These are phyloP conservation scores for Pseudonitzschia delicatissima DNA, from an alignment of 108 stramenopile species.

Conservation along the genomic window DNA sequence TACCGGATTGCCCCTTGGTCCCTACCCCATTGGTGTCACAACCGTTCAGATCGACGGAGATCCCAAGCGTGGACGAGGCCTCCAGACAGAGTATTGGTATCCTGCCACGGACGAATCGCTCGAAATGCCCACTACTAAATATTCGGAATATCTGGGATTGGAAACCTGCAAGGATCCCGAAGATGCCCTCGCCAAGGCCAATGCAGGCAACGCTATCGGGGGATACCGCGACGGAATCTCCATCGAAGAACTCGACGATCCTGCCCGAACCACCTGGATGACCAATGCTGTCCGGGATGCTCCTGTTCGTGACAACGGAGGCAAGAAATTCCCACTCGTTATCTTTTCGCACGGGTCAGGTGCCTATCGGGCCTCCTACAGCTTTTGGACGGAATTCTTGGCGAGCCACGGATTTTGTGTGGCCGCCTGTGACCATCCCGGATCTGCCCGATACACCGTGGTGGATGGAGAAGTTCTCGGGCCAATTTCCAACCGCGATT, in stretches of 20 bases:
- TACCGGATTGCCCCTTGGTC: background rate
- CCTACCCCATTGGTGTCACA: conserved; percentile 4
- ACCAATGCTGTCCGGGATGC: conserved; percentile 2
- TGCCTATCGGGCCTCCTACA: conserved; percentile 3
- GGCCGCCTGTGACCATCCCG: conserved; percentile 12
- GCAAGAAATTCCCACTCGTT: background rate
- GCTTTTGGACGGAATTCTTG: conserved; percentile 6
- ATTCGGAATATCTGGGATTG: background rate
- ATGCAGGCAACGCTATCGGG: background rate
- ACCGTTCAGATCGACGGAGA: conserved; percentile 2
- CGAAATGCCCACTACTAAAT: background rate
- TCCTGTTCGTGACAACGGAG: background rate
- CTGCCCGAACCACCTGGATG: background rate
- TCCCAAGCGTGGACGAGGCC: background rate
- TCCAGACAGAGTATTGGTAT: conserved; percentile 10
- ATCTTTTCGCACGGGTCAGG: conserved; percentile 10
- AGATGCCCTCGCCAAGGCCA: background rate
- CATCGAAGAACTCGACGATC: background rate
- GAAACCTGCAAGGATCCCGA: background rate
- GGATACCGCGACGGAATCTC: conserved; percentile 8
- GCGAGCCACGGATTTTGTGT: conserved; percentile 7
- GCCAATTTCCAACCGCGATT: background rate
- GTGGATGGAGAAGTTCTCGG: background rate
- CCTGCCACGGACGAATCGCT: background rate
- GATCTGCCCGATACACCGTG: conserved; percentile 8